These are phyloP conservation scores for Bruguiera hainesii DNA, from an alignment of 441 rosid genomes.

Conservation along the genomic window DNA sequence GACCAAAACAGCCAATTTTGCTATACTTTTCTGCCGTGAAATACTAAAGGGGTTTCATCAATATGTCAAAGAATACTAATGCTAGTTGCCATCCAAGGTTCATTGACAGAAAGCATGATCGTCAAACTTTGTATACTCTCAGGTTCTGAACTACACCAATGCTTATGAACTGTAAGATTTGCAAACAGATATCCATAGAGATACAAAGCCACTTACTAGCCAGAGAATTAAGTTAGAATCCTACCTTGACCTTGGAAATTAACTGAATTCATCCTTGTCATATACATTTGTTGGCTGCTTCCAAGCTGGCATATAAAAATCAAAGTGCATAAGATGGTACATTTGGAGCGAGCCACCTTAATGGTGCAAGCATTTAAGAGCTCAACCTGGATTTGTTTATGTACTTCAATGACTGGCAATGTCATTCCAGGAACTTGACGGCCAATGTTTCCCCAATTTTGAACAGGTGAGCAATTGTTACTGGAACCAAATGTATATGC, in stretches of 20 bases:
- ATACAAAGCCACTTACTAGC: background rate
- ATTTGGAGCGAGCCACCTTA: background rate
- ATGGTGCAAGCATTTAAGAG: constrained; percentile 7
- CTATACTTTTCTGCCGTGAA: too few relatives aligned
- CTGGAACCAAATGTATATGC: constrained; percentile 20
- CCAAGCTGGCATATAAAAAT: constrained; percentile 33
- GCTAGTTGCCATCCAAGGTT: too few relatives aligned
- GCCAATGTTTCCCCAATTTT: constrained; percentile 24
- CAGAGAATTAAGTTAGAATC: background rate
- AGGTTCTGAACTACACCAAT: too few relatives aligned
- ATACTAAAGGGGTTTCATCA: too few relatives aligned
- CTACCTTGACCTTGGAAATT: constrained; percentile 40
- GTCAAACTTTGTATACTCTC: too few relatives aligned
- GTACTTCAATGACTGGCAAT: constrained; percentile 26
- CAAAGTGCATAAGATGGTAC: constrained; percentile 9
- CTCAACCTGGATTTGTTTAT: constrained; percentile 39
- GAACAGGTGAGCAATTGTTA: constrained; percentile 23
- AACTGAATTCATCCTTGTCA: constrained; percentile 29
- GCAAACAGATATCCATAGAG: too few relatives aligned
- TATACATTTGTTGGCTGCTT: constrained; percentile 30
- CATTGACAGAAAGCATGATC: too few relatives aligned
- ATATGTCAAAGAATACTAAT: too few relatives aligned
- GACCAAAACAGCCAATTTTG: too few relatives aligned
- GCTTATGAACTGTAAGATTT: too few relatives aligned
- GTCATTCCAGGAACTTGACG: constrained; percentile 42